A percentile compares a stretch with the other conserved stretches of the same genome.
phyloP scores from a whole-genome alignment of 345 rosid genomes.

The Ceriops zippeliana region DNA sequence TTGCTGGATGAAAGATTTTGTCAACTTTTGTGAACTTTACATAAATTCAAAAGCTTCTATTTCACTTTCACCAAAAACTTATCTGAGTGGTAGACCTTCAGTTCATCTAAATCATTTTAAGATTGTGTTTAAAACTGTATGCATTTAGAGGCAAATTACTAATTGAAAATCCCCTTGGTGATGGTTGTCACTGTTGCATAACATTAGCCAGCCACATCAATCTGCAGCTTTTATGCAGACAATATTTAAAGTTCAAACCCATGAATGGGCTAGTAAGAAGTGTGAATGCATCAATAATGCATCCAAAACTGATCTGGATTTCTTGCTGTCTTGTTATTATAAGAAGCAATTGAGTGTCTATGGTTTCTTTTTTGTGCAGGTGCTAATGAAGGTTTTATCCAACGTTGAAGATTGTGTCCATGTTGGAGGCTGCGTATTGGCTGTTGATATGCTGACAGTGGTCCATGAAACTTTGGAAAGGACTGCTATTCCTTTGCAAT shows the following conservation, averaged over 20 bases:
- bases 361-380: constrained; percentile 43
- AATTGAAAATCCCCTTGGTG: too few relatives aligned
- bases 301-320: background rate
- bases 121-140: too few relatives aligned
- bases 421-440: constrained; percentile 98
- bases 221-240: too few relatives aligned
- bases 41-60: too few relatives aligned
- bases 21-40: too few relatives aligned
- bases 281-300: background rate
- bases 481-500: constrained; percentile 92
- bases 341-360: constrained; percentile 2
- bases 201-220: too few relatives aligned
- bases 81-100: too few relatives aligned
- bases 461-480: constrained; percentile 98
- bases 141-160: too few relatives aligned
- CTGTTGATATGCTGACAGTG: constrained; percentile 93
- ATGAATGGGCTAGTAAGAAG: background rate
- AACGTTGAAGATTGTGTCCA: constrained; percentile 90
- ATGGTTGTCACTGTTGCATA: too few relatives aligned
- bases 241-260: background rate
- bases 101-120: too few relatives aligned
- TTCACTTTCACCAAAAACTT: too few relatives aligned
- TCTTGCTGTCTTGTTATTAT: background rate
- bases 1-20: too few relatives aligned
- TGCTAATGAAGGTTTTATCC: constrained; percentile 79